Evolutionary conservation across 2,329 filamentous ascomycete species (phyloP).

Genomic region (Sarocladiaceae sp.): DNA sequence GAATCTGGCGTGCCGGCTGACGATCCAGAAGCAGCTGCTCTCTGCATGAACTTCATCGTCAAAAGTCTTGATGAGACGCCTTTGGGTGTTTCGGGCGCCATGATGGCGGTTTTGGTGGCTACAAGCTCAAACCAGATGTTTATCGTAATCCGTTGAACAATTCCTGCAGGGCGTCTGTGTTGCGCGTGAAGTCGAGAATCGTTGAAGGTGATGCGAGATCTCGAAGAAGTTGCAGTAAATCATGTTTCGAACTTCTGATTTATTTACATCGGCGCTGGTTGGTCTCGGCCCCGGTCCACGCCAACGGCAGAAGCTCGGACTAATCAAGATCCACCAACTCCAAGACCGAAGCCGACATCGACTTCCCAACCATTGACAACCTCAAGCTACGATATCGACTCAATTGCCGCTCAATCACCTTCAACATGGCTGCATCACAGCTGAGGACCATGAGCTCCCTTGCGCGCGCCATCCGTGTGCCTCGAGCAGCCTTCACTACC

Average conservation of each 20-base stretch:
- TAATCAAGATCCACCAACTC: slow-evolving; percentile 1
- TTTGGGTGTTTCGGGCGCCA: slow-evolving; percentile 52
- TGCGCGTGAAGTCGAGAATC: too few species aligned
- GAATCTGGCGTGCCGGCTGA: slow-evolving; percentile 39
- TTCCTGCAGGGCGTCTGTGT: too few species aligned
- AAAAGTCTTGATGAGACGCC: slow-evolving; percentile 82
- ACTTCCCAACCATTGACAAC: background rate
- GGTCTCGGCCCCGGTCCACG: slow-evolving; percentile 6
- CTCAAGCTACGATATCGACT: background rate
- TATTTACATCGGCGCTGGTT: slow-evolving; percentile 10
- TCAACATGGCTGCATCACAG: slow-evolving; percentile 39
- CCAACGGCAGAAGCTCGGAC: slow-evolving; percentile 6
- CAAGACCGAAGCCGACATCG: slow-evolving; percentile 3
- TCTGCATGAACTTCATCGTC: slow-evolving; percentile 98
- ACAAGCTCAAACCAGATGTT: too few species aligned
- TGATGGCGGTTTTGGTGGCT: slow-evolving; percentile 19
- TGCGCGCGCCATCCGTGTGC: slow-evolving; percentile 38
- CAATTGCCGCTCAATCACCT: background rate
- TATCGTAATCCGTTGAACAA: too few species aligned
- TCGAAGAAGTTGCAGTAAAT: background rate
- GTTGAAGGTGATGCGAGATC: background rate
- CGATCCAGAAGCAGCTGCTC: slow-evolving; percentile 62
- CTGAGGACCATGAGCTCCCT: slow-evolving; percentile 41
- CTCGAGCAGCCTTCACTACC: slow-evolving; percentile 43
- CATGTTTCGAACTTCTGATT: background rate